Percentiles rank a stretch among this genome's conserved stretches.
Evolutionary conservation across 2,329 filamentous ascomycete species (phyloP).

Genomic region (Stagonosporopsis tanaceti): DNA sequence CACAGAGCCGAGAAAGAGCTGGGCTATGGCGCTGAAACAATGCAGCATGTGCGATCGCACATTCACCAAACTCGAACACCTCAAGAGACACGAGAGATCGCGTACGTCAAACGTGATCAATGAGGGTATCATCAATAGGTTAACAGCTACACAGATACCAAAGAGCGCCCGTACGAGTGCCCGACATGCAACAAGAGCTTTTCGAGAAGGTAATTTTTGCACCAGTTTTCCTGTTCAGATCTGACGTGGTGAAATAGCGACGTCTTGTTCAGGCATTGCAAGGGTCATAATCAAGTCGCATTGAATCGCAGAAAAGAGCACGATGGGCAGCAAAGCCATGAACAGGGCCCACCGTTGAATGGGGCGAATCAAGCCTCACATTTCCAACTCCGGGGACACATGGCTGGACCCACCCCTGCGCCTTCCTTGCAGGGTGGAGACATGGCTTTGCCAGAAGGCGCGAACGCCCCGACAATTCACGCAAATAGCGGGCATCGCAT

Average conservation of each 20-base stretch:
- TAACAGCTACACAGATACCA: constrained; percentile 55
- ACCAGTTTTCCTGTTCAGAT: constrained; percentile 19
- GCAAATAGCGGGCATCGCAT: constrained; percentile 42
- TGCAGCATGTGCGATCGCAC: constrained; percentile 60
- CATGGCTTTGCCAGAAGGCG: constrained; percentile 7
- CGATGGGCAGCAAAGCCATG: constrained; percentile 38
- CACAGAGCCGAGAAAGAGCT: constrained; percentile 21
- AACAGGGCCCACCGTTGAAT: constrained; percentile 33
- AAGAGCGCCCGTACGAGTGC: constrained; percentile 63
- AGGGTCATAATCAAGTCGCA: constrained; percentile 57
- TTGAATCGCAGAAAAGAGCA: constrained; percentile 46
- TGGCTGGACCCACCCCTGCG: constrained; percentile 16
- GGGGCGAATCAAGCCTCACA: constrained; percentile 28
- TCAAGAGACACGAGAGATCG: constrained; percentile 63
- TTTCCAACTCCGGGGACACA: constrained; percentile 13
- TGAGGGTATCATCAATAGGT: constrained; percentile 11
- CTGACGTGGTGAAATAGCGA: constrained; percentile 50
- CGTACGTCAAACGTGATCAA: constrained; percentile 52
- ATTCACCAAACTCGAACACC: constrained; percentile 64
- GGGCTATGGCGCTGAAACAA: constrained; percentile 49
- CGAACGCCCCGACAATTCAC: constrained; percentile 12
- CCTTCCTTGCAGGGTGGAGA: constrained; percentile 19
- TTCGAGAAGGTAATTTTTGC: constrained; percentile 57
- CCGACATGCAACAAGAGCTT: constrained; percentile 63
- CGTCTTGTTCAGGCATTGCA: constrained; percentile 61